Evolutionary conservation across 1,139 yeast species (phyloP), one percentile per base, ranked within the genome.

Genomic region (Pichia sp.): DNA sequence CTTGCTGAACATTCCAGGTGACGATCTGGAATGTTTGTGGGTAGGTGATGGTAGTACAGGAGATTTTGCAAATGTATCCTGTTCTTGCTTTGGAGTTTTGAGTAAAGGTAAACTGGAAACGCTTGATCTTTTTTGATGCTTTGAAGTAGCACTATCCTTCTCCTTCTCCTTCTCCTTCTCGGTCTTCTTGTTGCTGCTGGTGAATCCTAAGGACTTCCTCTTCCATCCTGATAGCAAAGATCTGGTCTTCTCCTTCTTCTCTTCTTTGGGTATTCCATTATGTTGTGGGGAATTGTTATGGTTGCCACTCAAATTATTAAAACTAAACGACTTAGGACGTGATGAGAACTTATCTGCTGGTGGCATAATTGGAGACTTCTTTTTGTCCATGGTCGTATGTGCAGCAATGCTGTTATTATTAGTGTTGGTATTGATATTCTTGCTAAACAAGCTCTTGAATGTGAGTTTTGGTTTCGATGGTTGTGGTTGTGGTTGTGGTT

Each of bases 191-290:
- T 16, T 32, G 10, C 20, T 29, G 5, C 27, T 35, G 8, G 23
- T 19, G 16, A 39, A 35, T n/a, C 40, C 41, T 6, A 40, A 25
- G 32, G 58, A 51, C 33, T 49, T 55, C 35, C 61, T 46, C 30
- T 51, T 56, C 59, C 60, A 56, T 6, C 47, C 43, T 6, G 53
- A 44, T 10, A 56, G 39, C 15, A 55, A 39, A 35, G 56, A 48
- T 35, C 38, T 48, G 9, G 55, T 41, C 22, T 49, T 50, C 22
- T 51, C 51, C 34, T 49, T 53, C 28, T 39, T 43, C 13, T 47
- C 49, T 30, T 45, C 39, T 19, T 30, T 27, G n/a, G n/a, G n/a
- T n/a, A n/a, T n/a, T n/a, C n/a, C n/a, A n/a, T n/a, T n/a, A n/a
- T n/a, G n/a, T 25, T 14, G 18, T 8, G 23, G 31, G 10, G 29